Evolutionary conservation across 495 filamentous ascomycete genomes (phyloP), one percentile per base, ranked within the genome.

Genomic region (Evansstolkia leycettana): DNA sequence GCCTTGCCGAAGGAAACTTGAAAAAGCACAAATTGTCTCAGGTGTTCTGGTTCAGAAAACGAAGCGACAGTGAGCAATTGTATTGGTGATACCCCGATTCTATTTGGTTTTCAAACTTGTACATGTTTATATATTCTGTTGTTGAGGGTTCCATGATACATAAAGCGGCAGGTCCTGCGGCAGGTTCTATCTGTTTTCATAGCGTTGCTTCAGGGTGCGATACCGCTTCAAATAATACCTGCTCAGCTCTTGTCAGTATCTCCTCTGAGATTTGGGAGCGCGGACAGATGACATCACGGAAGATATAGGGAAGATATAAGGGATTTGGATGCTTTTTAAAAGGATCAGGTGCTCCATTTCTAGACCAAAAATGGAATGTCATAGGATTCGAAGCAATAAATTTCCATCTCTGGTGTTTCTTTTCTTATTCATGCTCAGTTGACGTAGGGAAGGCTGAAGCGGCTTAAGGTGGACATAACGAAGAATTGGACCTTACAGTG

Each of bases 171-270:
- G 24, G 24, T 26, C 11, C 10, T 6, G 10, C 5, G 17, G 12
- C n/a, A 8, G 16, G 6, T 7, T 16, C 16, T 17, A 31, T n/a
- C 40, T 40, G 41, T 47, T 54, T 40, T 78, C 73, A 64, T 96
- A 96, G 51, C 85, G 72, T 62, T 88, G 75, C 48, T 78, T 78
- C 45, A 98, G 67, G 31, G 84, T 75, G 43, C 90, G 77, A 65
- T 98, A 98, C 57, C 81, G 75, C 65, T 93, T 96, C 41, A 98
- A 63, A 64, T 89, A 90, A 60, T 95, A 94, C 52, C 89, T 96
- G 54, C 28, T 50, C 33, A 45, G 39, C 34, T n/a, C n/a, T n/a
- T n/a, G 31, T 31, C 38, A 35, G 8, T 18, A 26, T 40, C 38
- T n/a, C n/a, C n/a, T n/a, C n/a, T n/a, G n/a, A n/a, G 45, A 23